Conservation (phyloP, 805 yeast genomes). For the Teunomyces gatunensis region DNA sequence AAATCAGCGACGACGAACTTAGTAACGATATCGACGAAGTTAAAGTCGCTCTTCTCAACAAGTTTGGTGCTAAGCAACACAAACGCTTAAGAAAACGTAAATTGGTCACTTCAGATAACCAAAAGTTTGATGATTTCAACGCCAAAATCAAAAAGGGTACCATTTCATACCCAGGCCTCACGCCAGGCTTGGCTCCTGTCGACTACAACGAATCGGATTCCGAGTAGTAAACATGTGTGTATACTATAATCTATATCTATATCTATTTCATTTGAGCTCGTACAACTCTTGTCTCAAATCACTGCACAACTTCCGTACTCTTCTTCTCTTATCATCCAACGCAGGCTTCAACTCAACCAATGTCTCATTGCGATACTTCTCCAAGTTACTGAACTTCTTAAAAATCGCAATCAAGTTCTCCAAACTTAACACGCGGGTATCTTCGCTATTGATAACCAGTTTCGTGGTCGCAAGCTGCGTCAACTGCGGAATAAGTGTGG, state of each 20-base stretch:
- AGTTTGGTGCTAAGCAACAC: conserved; percentile 16
- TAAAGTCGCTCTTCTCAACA: conserved; percentile 23
- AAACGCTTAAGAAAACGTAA: conserved; percentile 24
- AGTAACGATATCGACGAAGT: conserved; percentile 29
- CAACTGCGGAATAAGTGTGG: conserved; percentile 50
- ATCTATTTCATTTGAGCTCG: conserved; percentile 6
- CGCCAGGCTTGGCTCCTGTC: conserved; percentile 86
- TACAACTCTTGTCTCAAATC: conserved; percentile 63
- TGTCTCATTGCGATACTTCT: conserved; percentile 51
- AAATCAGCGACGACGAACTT: conserved; percentile 30
- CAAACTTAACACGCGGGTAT: conserved; percentile 56
- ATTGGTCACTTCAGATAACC: conserved; percentile 4
- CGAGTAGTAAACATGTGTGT: conserved; percentile 12
- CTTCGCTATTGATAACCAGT: conserved; percentile 36
- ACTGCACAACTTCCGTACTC: conserved; percentile 71
- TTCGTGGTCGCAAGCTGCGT: conserved; percentile 31
- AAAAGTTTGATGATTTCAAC: conserved; percentile 24
- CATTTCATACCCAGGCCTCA: conserved; percentile 59
- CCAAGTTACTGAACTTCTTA: conserved; percentile 38
- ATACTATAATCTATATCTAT: conserved; percentile 16
- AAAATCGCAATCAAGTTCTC: conserved; percentile 49
- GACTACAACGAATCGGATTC: conserved; percentile 39
- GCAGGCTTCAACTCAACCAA: conserved; percentile 47
- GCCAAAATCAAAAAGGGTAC: conserved; percentile 43
- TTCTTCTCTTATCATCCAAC: conserved; percentile 72